Base-by-base conservation (phyloP, 371 early-diverging fungal genomes). In the Amoeboaphelidium protococcarum region DNA sequence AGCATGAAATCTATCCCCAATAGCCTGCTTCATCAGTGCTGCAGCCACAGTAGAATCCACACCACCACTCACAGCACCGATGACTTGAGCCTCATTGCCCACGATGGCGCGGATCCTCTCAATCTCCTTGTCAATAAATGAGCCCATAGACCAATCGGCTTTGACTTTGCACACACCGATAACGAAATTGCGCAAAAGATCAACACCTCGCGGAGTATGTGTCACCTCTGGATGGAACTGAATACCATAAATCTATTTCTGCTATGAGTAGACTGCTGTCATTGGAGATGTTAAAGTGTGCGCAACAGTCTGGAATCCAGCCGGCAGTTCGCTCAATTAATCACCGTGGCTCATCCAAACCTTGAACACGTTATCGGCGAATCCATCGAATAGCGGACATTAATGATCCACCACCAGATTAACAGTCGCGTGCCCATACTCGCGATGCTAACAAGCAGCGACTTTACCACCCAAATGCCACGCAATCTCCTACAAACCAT, bases 291-390 rank as follows among this genome's bases (percentile, higher is more conserved):
- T 87, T 50, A 62, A 56, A 50, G 95, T 90, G 49, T 68, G 64
- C 47, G 86, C 90, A 56, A 86, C 76, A 37, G 80, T 71, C 26
- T 60, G 64, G 73, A 90, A 90, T 46, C 76, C 82, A 13, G 62
- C 57, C n/a, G 90, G 88, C 26, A 76, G 62, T 51, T 64, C 62
- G 51, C 76, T 67, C 31, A 94, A 68, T 61, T 88, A 87, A 68
- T 94, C 91, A 53, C 91, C 90, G 61, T 94, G 95, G 60, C 78
- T 78, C 95, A 94, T 94, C 95, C 95, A 94, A 51, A 88, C 85
- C 68, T 75, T 53, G n/a, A n/a, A n/a, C n/a, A n/a, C n/a, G n/a
- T n/a, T n/a, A 25, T 12, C 16, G 44, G 71, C n/a, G n/a, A n/a
- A n/a, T n/a, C n/a, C 65, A 25, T 71, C 65, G 40, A 65, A 64